Conservation (phyloP, 1,284 basidiomycete species). For the Gomphus bonarii region DNA sequence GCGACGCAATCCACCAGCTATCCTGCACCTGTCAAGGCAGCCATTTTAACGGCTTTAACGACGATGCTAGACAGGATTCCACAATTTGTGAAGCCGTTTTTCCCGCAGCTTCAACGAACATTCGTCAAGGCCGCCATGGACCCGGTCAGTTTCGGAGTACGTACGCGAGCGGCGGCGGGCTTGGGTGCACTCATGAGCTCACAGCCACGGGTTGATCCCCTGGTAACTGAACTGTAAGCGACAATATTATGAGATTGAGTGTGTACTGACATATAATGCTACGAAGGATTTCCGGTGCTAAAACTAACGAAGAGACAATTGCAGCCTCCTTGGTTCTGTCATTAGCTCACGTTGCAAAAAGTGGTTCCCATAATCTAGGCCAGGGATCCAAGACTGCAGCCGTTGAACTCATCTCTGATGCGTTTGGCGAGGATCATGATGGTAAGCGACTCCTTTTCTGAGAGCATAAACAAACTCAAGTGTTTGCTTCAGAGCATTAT, state of each 20-base stretch:
- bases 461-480: neutral
- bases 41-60: conserved; percentile 74
- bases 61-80: conserved; percentile 81
- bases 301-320: conserved; percentile 61
- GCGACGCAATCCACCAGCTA: conserved; percentile 82
- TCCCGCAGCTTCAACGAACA: conserved; percentile 93
- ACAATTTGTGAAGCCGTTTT: conserved; percentile 91
- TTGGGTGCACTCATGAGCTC: conserved; percentile 89
- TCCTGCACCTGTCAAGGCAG: conserved; percentile 85
- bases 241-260: conserved; percentile 24
- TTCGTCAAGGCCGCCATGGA: conserved; percentile 94
- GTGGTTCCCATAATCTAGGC: conserved; percentile 67
- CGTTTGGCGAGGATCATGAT: conserved; percentile 65
- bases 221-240: conserved; percentile 71
- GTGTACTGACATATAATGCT: conserved; percentile 22
- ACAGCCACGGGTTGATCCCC: conserved; percentile 78
- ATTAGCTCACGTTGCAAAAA: conserved; percentile 67
- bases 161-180: conserved; percentile 74
- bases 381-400: conserved; percentile 65
- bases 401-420: conserved; percentile 67
- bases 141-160: conserved; percentile 67
- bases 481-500: conserved; percentile 49
- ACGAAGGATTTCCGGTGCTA: conserved; percentile 46
- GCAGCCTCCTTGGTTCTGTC: conserved; percentile 69
- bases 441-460: conserved; percentile 34